A percentile compares a stretch with the other conserved stretches of the same genome.
Conservation (phyloP, 139 green algal genomes). For the Chlorella ohadii region DNA sequence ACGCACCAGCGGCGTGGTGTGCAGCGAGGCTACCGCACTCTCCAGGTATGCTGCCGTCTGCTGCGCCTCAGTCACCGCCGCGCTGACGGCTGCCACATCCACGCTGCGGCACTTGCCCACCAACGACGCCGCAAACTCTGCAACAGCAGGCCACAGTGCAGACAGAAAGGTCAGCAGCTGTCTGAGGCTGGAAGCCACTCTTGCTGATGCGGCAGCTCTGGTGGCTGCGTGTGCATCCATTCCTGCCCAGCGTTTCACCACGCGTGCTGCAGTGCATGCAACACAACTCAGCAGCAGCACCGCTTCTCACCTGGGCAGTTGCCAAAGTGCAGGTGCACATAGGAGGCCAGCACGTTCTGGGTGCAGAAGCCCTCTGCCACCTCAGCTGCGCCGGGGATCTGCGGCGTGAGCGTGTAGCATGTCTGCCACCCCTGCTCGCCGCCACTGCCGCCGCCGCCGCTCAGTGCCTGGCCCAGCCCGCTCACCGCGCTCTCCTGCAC, state of each 20-base stretch:
- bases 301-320: slow-evolving; percentile 47
- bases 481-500: slow-evolving; percentile 56
- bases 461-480: slow-evolving; percentile 26
- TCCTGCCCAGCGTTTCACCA: too few relatives aligned
- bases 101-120: slow-evolving; percentile 67
- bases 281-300: background rate
- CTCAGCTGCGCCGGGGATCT: slow-evolving; percentile 27
- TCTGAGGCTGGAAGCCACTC: too few relatives aligned
- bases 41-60: slow-evolving; percentile 23
- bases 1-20: slow-evolving; percentile 22
- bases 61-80: slow-evolving; percentile 27
- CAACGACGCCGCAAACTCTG: slow-evolving; percentile 57
- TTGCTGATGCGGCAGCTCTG: too few relatives aligned
- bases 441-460: background rate
- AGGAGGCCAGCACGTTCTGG: slow-evolving; percentile 80
- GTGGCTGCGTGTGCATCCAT: too few relatives aligned
- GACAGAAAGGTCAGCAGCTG: background rate
- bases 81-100: slow-evolving; percentile 50
- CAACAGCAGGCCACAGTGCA: background rate
- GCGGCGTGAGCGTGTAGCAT: slow-evolving; percentile 42
- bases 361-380: slow-evolving; percentile 77
- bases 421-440: slow-evolving; percentile 34
- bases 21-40: slow-evolving; percentile 8
- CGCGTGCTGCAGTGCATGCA: background rate
- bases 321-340: slow-evolving; percentile 91